A percentile compares a stretch with the other conserved stretches of the same genome.
Evolutionary conservation across 2,329 filamentous ascomycete genomes (phyloP).

Genomic region (Volutella citrinella): DNA sequence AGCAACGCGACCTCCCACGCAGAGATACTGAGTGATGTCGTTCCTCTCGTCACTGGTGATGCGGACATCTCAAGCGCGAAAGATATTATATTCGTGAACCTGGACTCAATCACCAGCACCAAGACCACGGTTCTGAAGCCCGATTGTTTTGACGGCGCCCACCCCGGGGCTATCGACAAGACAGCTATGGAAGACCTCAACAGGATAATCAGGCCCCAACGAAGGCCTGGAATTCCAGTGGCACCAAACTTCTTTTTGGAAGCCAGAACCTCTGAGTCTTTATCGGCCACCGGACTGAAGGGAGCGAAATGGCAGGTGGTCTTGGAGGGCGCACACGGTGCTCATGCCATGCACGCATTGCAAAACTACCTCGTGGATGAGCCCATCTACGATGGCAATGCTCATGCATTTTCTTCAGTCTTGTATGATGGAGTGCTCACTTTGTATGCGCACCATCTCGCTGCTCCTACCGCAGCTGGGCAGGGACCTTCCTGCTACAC

Average conservation of each 20-base stretch:
- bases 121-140: conserved; percentile 16
- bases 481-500: conserved; percentile 38
- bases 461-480: conserved; percentile 25
- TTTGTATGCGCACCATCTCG: conserved; percentile 36
- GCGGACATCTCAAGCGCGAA: too few species aligned
- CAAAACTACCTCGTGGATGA: conserved; percentile 31
- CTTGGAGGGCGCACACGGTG: conserved; percentile 35
- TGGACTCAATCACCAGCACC: background rate
- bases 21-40: too few species aligned
- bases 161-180: conserved; percentile 19
- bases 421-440: conserved; percentile 35
- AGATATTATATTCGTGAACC: conserved; percentile 4
- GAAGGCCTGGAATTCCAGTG: conserved; percentile 22
- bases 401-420: conserved; percentile 35
- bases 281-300: conserved; percentile 20
- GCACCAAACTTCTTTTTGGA: conserved; percentile 41
- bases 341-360: conserved; percentile 34
- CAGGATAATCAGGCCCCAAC: conserved; percentile 28
- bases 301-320: conserved; percentile 32
- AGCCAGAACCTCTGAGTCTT: conserved; percentile 33
- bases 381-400: conserved; percentile 34
- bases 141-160: conserved; percentile 30
- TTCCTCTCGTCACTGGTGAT: too few species aligned
- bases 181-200: conserved; percentile 19
- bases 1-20: too few species aligned